Evolutionary conservation across 805 yeast genomes (phyloP).

Genomic region (Nakazawaea anatomiae): DNA sequence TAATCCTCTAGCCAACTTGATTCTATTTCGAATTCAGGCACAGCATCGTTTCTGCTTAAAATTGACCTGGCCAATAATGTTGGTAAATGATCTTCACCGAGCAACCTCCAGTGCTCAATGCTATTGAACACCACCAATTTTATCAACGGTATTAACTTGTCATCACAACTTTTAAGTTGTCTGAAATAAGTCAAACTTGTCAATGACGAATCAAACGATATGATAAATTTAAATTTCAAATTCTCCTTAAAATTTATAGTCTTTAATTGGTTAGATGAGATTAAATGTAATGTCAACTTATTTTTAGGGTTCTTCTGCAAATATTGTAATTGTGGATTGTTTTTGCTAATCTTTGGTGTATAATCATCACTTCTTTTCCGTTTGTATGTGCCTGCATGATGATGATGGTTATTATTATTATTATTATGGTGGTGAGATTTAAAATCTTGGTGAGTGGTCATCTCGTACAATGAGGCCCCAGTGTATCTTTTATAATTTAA

Average conservation of each 20-base stretch:
- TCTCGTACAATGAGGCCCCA: slow-evolving; percentile 52
- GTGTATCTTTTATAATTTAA: slow-evolving; percentile 62
- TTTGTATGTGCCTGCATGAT: neutral
- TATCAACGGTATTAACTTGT: slow-evolving; percentile 32
- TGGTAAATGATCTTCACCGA: slow-evolving; percentile 13
- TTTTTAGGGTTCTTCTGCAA: slow-evolving; percentile 14
- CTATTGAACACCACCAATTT: slow-evolving; percentile 40
- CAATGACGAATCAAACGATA: slow-evolving; percentile 42
- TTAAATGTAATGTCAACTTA: slow-evolving; percentile 30
- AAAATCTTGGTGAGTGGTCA: slow-evolving; percentile 16
- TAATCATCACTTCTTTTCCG: slow-evolving; percentile 23
- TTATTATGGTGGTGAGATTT: neutral
- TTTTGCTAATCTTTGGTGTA: slow-evolving; percentile 23
- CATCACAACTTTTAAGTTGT: slow-evolving; percentile 9
- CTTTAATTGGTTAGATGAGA: slow-evolving; percentile 39
- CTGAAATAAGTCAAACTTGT: slow-evolving; percentile 19
- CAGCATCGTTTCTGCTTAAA: slow-evolving; percentile 10
- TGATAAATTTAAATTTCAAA: slow-evolving; percentile 33
- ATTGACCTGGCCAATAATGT: slow-evolving; percentile 17
- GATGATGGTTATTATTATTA: neutral
- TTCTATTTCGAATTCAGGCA: slow-evolving; percentile 5
- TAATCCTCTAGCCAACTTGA: slow-evolving; percentile 23
- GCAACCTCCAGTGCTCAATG: slow-evolving; percentile 33
- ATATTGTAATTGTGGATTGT: slow-evolving; percentile 19
- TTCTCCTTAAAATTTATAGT: slow-evolving; percentile 25